These are phyloP conservation scores for Fusarium mangiferae DNA, from an alignment of 2,329 filamentous ascomycete genomes.

Conservation along the genomic window DNA sequence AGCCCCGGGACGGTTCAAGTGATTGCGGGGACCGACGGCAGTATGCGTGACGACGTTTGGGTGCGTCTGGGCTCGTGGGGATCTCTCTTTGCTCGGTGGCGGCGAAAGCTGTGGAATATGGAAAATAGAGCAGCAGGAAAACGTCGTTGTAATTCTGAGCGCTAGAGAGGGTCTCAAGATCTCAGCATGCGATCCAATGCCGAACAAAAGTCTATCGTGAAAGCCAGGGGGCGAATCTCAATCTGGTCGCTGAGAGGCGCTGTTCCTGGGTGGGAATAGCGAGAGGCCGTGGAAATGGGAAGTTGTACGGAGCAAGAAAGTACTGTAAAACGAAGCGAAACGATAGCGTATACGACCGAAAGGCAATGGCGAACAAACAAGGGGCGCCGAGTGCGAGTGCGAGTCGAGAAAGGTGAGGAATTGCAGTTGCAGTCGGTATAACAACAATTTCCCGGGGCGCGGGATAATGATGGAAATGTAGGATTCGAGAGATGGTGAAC, in stretches of 20 bases:
- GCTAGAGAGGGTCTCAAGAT: constrained; percentile 19
- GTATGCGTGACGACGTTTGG: constrained; percentile 37
- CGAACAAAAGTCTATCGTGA: constrained; percentile 21
- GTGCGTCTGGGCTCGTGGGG: constrained; percentile 30
- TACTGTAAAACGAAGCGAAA: constrained; percentile 19
- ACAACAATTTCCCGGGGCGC: constrained; percentile 34
- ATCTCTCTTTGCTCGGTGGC: constrained; percentile 27
- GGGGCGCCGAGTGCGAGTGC: constrained; percentile 16
- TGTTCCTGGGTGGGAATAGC: constrained; percentile 42
- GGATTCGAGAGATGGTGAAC: constrained; percentile 37
- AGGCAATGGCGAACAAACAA: constrained; percentile 27
- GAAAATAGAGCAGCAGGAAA: constrained; percentile 23
- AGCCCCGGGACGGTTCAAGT: constrained; percentile 43
- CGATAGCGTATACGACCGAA: constrained; percentile 31
- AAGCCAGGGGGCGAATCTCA: constrained; percentile 38
- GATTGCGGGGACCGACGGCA: constrained; percentile 39
- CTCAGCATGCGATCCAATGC: constrained; percentile 40
- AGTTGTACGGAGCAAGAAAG: constrained; percentile 23
- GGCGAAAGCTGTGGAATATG: constrained; percentile 30
- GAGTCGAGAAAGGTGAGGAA: constrained; percentile 4
- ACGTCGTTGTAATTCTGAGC: constrained; percentile 22
- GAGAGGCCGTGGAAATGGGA: constrained; percentile 28
- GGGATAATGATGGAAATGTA: constrained; percentile 46
- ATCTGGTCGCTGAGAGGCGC: constrained; percentile 35
- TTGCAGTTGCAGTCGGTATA: constrained; percentile 33